These are phyloP conservation scores for Escovopsis sp. DNA, from an alignment of 2,329 filamentous ascomycete genomes.

Conservation along the genomic window DNA sequence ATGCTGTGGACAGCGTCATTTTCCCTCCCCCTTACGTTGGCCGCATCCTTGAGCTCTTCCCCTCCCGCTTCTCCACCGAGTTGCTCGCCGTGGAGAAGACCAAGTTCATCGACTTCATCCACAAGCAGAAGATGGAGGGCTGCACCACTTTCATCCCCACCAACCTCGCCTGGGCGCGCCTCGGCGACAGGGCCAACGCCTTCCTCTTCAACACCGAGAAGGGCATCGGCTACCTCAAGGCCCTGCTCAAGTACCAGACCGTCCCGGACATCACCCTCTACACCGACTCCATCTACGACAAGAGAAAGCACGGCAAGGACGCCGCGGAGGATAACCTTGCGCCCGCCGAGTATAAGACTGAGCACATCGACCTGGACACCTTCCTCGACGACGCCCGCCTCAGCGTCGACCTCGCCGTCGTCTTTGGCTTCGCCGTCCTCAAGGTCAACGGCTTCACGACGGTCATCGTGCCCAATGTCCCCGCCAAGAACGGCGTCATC, in stretches of 20 bases:
- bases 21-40: constrained; percentile 54
- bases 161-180: constrained; percentile 64
- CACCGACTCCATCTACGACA: constrained; percentile 62
- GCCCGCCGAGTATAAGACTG: constrained; percentile 11
- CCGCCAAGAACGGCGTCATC: constrained; percentile 68
- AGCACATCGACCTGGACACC: constrained; percentile 57
- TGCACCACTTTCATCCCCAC: constrained; percentile 69
- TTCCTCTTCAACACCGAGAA: constrained; percentile 68
- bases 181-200: constrained; percentile 58
- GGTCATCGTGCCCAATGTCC: constrained; percentile 52
- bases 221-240: constrained; percentile 61
- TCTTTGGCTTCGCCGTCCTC: constrained; percentile 53
- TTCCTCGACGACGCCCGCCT: constrained; percentile 51
- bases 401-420: constrained; percentile 54
- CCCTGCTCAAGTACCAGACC: constrained; percentile 66
- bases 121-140: constrained; percentile 35
- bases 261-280: constrained; percentile 64
- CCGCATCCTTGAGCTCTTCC: constrained; percentile 45
- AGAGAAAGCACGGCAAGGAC: constrained; percentile 10
- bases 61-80: constrained; percentile 63
- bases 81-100: constrained; percentile 61
- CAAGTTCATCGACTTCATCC: constrained; percentile 38
- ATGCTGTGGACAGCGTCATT: constrained; percentile 61
- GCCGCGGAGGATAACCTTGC: constrained; percentile 13
- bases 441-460: constrained; percentile 58